Evolutionary conservation across 2,329 filamentous ascomycete genomes (phyloP), one percentile per base, ranked within the genome.

Genomic region (Penicillium sp.): DNA sequence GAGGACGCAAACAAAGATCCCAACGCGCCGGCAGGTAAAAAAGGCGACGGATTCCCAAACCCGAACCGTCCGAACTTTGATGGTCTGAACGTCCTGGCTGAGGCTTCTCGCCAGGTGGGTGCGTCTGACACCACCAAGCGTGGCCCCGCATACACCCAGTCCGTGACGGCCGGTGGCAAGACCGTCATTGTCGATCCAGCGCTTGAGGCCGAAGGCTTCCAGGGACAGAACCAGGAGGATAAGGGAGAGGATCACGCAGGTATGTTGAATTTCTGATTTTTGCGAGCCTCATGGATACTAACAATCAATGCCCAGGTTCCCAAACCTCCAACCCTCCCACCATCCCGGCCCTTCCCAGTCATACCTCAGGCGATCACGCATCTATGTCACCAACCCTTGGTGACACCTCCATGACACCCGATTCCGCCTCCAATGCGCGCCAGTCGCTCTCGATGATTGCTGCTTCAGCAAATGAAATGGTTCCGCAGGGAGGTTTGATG

Each of bases 81-180:
- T 58, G 89, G 90, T 1, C 79, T 96, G 35, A 90, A 95, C 70
- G 92, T 92, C 5, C 80, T 96, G 22, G 92, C 92, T 29, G 92
- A 96, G 74, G 92, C 92, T 0, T 95, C 92, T 48, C 84, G 90
- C 49, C 89, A 90, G 71, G 84, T 94, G 55, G 89, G 82, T 57
- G 78, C 77, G 4, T 75, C 75, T 59, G 68, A 81, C 69, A 57
- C 79, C 73, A 63, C 76, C 73, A 71, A 79, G 73, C 63, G 72
- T 68, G 61, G 69, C 45, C 55, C 70, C 67, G 69, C 70, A 54
- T 70, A 71, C 58, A 67, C 72, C n/a, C 72, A 75, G 59, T 69
- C 72, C 11, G 67, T 76, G 57, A 75, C 72, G 37, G 71, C 72
- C 20, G 73, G 72, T 52, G 73, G 73, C 11, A 75, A 75, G 62